Evolutionary conservation across 1,284 basidiomycete genomes (phyloP), one percentile per base, ranked within the genome.

Genomic region (Apiotrichum montevideense): DNA sequence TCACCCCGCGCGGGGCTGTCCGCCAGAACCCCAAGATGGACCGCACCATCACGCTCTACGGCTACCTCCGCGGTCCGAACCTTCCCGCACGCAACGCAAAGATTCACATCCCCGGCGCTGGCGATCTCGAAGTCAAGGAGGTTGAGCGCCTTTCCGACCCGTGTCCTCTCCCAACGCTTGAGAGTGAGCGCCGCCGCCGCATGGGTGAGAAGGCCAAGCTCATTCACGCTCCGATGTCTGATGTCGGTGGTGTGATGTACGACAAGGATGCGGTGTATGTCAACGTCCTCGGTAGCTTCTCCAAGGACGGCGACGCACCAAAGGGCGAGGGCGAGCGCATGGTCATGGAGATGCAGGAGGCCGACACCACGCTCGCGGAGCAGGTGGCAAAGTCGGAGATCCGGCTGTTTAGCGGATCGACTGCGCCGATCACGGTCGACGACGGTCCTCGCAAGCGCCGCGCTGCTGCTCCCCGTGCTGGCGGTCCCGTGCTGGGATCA

Each of bases 251-350:
- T 7, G 85, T 99, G 59, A 86, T 91, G 79, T 98, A 96, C 71
- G 96, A 99, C 80, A 98, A 98, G 76, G 96, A 98, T 69, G 92
- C 94, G 0, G 94, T 98, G 2, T 99, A 91, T 80, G 88, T 99
- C 66, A 98, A 97, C 70, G 94, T 98, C 3, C 90, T 91, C 3
- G 96, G 96, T 1, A 93, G 83, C 69, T 98, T 98, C 69, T 87
- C 90, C 4, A 81, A 87, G 56, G 73, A 77, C 48, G 75, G 75
- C 44, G 75, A 74, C 50, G 77, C 81, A 50, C 81, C 81, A 3
- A 86, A 88, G 68, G 87, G 94, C 10, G 95, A 98, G 76, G 96
- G 95, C 11, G 94, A 98, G 70, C 84, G 86, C 71, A 98, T 99
- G 95, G 93, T 98, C 11, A 88, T 97, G 81, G 87, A 91, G 69